A percentile compares a stretch with the other conserved stretches of the same genome.
Conservation (phyloP, 2,329 filamentous ascomycete genomes). For the Fusarium globosum region DNA sequence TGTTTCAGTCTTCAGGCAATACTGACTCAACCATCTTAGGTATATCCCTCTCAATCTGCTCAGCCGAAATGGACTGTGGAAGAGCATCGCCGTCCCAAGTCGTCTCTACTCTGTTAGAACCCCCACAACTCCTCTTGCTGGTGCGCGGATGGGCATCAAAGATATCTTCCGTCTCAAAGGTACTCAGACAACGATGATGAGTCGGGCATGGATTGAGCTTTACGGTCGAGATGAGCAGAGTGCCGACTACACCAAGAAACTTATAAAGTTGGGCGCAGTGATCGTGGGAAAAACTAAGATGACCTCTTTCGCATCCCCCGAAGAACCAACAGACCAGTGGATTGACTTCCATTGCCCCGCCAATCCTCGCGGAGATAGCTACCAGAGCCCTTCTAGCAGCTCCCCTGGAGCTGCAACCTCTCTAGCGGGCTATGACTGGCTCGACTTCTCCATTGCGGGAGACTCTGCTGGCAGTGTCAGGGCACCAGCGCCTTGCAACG, state of each 20-base stretch:
- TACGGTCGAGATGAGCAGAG: neutral
- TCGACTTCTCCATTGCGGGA: neutral
- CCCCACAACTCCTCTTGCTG: rapidly evolving
- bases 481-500: neutral
- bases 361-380: neutral
- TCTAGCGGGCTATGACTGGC: neutral
- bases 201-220: neutral
- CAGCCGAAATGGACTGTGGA: neutral
- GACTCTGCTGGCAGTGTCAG: neutral
- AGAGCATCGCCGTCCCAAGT: rapidly evolving
- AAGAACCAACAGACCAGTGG: neutral
- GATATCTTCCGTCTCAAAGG: neutral
- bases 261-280: rapidly evolving
- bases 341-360: neutral
- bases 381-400: neutral
- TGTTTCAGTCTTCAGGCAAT: too few relatives aligned
- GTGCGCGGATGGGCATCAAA: neutral
- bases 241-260: neutral
- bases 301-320: rapidly evolving
- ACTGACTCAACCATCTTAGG: rapidly evolving
- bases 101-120: rapidly evolving
- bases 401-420: rapidly evolving
- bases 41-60: neutral
- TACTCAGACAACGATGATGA: neutral
- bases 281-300: neutral